Evolutionary conservation across 192 early-diverging fungal genomes (phyloP).

Genomic region (Chytriomyces sp.): DNA sequence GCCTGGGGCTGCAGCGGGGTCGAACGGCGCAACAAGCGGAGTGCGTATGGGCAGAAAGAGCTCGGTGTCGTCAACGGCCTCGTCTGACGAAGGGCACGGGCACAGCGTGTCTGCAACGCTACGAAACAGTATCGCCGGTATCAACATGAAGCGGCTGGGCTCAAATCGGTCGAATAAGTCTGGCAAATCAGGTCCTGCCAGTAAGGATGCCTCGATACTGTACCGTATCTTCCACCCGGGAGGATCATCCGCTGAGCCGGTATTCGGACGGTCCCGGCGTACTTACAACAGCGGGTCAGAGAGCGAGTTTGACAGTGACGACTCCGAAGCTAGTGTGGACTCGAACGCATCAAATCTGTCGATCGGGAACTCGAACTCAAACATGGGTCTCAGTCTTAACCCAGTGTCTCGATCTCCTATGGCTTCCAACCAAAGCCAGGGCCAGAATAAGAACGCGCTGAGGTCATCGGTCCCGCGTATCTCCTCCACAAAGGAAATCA

Average conservation of each 20-base stretch:
- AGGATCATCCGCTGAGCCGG: constrained; percentile 3
- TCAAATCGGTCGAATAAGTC: too few relatives aligned
- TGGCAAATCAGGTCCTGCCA: neutral
- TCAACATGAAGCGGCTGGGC: neutral
- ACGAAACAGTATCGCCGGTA: neutral
- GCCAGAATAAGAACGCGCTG: neutral
- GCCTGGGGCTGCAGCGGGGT: neutral
- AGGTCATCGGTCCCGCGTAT: neutral
- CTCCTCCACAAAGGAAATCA: neutral
- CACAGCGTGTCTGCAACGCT: neutral
- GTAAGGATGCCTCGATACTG: constrained; percentile 42
- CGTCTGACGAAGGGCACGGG: neutral
- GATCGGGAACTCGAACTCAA: neutral
- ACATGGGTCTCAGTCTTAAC: neutral
- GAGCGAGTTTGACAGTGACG: constrained; percentile 36
- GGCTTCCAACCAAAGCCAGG: neutral
- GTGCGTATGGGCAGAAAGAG: neutral
- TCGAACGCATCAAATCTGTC: neutral
- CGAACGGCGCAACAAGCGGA: neutral
- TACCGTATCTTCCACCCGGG: constrained; percentile 53
- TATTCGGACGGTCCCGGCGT: constrained; percentile 46
- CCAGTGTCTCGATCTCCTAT: neutral
- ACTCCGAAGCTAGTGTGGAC: neutral
- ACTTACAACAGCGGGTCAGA: constrained; percentile 43
- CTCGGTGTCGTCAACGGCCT: neutral